Base-by-base conservation (phyloP, 441 rosid species). In the Hura crepitans region DNA sequence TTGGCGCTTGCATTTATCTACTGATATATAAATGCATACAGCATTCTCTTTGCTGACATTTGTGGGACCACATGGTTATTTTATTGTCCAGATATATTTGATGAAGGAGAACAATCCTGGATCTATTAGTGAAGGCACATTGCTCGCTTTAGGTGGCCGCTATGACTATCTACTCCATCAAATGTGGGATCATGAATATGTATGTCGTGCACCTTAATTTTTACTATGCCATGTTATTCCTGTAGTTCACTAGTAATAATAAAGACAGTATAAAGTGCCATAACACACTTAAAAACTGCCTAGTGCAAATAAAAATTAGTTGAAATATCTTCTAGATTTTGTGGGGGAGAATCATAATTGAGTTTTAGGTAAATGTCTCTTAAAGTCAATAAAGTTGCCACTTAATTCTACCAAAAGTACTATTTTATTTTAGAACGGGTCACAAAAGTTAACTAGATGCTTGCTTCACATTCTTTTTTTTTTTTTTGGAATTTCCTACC, bases 141-240 rank as follows among this genome's bases (percentile, higher is more conserved):
- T 92, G 81, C 93, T 94, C 74, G 99, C 97, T 75, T 75, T 85
- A 75, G 99, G 99, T 66, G 99, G 99, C 69, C 92, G 99, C 75
- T 94, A 94, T 81, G 94, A 94, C 71, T 79, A 83, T 82, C 83
- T 94, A 83, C 87, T 91, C 76, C 91, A 80, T 68, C 96, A 85
- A 75, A 84, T 84, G 84, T 90, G 93, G 85, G 89, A 82, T 77
- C 86, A 59, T 69, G 92, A 87, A 79, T 73, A 78, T 71, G 94
- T 90, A 85, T 65, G 96, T 69, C 64, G 54, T 65, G 68, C 50
- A 31, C 17, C 63, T 72, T 20, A 43, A 82, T 75, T 69, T 66
- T 68, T 75, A 27, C 73, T 42, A 23, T 43, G 45, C 60, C 55
- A 64, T 68, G 65, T 69, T 65, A 25, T 17, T 46, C 4, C 22